Conservation (phyloP, 129 eudicot genomes). For the Cynara cardunculus region DNA sequence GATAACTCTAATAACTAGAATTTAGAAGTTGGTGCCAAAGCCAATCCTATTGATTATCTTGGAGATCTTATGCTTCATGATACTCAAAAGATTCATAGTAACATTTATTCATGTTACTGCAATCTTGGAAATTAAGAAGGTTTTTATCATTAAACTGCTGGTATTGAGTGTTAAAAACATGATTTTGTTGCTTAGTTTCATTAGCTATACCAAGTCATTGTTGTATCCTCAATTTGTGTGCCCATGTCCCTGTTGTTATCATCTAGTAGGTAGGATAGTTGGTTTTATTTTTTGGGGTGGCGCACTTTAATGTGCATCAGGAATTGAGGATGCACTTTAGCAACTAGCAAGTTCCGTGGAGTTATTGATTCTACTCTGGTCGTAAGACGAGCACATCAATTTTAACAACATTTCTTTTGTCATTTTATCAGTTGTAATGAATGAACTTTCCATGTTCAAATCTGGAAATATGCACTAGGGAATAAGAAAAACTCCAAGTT, state of each 20-base stretch:
- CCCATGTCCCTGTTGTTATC: not conserved
- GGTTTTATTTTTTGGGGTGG: not conserved
- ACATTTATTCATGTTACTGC: not conserved
- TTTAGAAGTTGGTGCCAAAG: not conserved
- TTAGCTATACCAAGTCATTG: not conserved
- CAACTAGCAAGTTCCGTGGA: not conserved
- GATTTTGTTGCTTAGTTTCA: not conserved
- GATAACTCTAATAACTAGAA: not conserved
- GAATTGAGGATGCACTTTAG: not conserved
- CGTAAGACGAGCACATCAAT: not conserved
- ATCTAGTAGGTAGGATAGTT: not conserved
- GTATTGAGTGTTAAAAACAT: not conserved
- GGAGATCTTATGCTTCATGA: not conserved
- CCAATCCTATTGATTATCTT: not conserved
- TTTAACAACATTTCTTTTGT: not conserved
- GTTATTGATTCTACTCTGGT: not conserved
- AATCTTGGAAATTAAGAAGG: not conserved
- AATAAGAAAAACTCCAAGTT: not conserved
- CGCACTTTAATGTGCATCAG: slow-evolving; percentile 1
- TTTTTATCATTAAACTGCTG: not conserved
- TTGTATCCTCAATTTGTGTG: not conserved
- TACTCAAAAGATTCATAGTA: slow-evolving; percentile 1
- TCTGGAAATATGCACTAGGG: not conserved
- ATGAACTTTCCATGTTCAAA: not conserved
- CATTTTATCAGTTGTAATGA: not conserved